Base-by-base conservation (phyloP, 1,139 yeast species). In the Debaryomyces nepalensis region DNA sequence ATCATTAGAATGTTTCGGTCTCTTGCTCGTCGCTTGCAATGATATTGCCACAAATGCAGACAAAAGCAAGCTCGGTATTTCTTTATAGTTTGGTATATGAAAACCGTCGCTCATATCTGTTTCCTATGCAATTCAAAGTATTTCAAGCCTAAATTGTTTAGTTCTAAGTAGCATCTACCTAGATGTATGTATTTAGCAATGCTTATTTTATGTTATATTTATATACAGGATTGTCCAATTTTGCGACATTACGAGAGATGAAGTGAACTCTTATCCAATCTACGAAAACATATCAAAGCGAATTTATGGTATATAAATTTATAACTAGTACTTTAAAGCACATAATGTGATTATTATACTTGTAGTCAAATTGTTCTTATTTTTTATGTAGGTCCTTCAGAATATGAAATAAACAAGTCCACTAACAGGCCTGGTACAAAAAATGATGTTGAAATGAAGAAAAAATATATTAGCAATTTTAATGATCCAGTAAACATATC, bases 51-150 rank as follows among this genome's bases (percentile, higher is more conserved):
- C 20, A 29, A 37, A 36, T 18, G 30, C 12, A 8, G 40, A 20
- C 12, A 36, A 8, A 11, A 40, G 33, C n/a, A 34, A 5, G n/a
- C 16, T 23, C 32, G 26, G 35, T 39, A 39, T 34, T 14, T n/a
- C 8, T 27, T 29, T 37, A 19, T n/a, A 16, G 19, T 35, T 4
- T 27, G 16, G 5, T 1, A 5, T 8, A 12, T 8, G 31, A 14
- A 14, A 15, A 15, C 31, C 9, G 16, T 15, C 20, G n/a, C 18
- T 12, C 26, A 12, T 32, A 22, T 12, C 3, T 21, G 20, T 9
- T 31, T 21, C 14, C 23, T 9, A 15, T 27, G 8, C 19, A 27
- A 15, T 11, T 26, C 5, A 11, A 11, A 22, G 24, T 22, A 22
- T 11, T 22, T 22, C n/a, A 6, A 22, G 24, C 9, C 11, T 7